Conservation (phyloP, 2,329 filamentous ascomycete species). For the Microdochium trichocladiopsis region DNA sequence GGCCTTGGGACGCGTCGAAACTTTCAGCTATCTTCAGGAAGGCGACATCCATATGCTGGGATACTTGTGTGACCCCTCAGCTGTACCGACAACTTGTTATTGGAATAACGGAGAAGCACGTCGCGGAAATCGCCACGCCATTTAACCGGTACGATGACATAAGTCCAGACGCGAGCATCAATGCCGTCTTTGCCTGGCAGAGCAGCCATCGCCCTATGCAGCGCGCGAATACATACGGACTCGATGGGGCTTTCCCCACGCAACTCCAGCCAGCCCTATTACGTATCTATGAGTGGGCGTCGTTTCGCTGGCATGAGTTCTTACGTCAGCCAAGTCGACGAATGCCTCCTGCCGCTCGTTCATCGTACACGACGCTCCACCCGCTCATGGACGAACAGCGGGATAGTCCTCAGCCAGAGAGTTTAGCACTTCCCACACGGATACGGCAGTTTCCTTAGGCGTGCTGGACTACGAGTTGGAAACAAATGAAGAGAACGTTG, state of each 20-base stretch:
- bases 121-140: not conserved
- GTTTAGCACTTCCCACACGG: no score
- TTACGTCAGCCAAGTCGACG: not conserved
- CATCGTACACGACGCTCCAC: no score
- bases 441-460: no score
- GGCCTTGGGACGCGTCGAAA: not conserved
- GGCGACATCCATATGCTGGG: not conserved
- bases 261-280: not conserved
- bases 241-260: not conserved
- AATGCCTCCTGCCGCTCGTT: no score
- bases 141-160: not conserved
- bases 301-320: not conserved
- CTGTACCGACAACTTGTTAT: not conserved
- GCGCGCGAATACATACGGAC: not conserved
- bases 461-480: no score
- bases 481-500: no score
- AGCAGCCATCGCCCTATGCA: no score
- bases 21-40: not conserved
- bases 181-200: no score
- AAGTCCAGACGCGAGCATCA: no score
- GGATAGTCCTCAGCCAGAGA: no score
- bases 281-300: not conserved
- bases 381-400: no score
- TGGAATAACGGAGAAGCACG: not conserved
- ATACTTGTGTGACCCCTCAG: not conserved